A percentile compares a stretch with the other conserved stretches of the same genome.
phyloP scores from a whole-genome alignment of 2,329 filamentous ascomycete genomes.

The Fusarium pilosicola region DNA sequence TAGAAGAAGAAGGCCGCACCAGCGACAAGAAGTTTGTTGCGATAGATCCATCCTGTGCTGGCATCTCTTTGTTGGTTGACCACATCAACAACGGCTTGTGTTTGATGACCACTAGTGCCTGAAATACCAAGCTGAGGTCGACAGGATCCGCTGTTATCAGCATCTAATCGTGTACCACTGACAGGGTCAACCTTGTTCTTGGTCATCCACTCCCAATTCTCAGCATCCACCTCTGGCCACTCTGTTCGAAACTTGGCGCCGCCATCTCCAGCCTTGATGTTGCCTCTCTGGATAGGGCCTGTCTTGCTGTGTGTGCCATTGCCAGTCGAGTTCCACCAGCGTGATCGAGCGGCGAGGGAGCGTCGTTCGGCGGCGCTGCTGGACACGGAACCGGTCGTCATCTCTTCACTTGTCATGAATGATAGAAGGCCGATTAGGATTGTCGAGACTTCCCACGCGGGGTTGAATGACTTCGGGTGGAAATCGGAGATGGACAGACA shows the following conservation, averaged over 20 bases:
- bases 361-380: conserved; percentile 81
- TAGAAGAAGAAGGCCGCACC: conserved; percentile 81
- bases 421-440: conserved; percentile 93
- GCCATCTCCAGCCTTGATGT: conserved; percentile 91
- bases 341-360: conserved; percentile 77
- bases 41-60: conserved; percentile 82
- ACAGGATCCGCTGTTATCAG: conserved; percentile 63
- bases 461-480: conserved; percentile 97
- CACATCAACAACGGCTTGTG: conserved; percentile 79
- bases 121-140: conserved; percentile 68
- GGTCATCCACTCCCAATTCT: conserved; percentile 94
- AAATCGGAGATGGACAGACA: conserved; percentile 98
- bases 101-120: conserved; percentile 67
- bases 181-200: conserved; percentile 80
- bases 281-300: conserved; percentile 70
- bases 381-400: conserved; percentile 92
- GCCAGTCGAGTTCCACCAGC: conserved; percentile 98
- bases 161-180: conserved; percentile 71
- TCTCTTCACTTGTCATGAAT: conserved; percentile 99
- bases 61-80: conserved; percentile 80
- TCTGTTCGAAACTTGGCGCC: conserved; percentile 89
- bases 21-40: conserved; percentile 80
- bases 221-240: conserved; percentile 88
- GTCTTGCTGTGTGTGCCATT: conserved; percentile 75
- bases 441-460: conserved; percentile 96